Evolutionary conservation across 768 basidiomycete species (phyloP), one percentile per base, ranked within the genome.

Genomic region (Paxillus rubicundulus): DNA sequence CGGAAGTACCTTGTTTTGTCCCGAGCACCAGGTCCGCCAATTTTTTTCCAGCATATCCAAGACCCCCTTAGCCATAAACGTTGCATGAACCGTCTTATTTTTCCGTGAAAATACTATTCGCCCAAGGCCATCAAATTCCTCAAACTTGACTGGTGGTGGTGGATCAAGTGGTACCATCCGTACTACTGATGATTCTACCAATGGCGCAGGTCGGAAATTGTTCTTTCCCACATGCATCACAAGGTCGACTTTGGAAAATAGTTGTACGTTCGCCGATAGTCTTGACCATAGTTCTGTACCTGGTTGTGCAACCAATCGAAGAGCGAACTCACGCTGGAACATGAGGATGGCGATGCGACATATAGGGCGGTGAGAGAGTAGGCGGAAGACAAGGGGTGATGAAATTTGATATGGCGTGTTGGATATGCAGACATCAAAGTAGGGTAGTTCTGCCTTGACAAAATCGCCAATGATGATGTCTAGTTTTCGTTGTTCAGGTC

Each of bases 371-470:
- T 98, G 94, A 2, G 97, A 98, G 45, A 98, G 85, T 32, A 99
- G 82, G 54, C 92, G 90, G 80, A 99, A 99, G 50, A 98, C 88
- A 45, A 99, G 86, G 5, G 95, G 92, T 1, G 97, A 98, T 2
- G 97, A 98, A 62, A 99, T 99, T 70, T 98, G 95, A 71, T 98
- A 99, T 1, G 97, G 97, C 1, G 97, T 99, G 67, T 99, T 99
- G 61, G 92, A 94, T 64, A 99, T 98, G 78, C 96, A 98, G 50
- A 97, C 97, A 70, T 98, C 96, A 55, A 99, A 98, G 72, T 95
- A 98, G 9, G 97, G 97, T 17, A 99, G 76, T 49, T 94, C 91
- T n/a, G 89, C 92, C 72, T 98, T 98, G 65, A 98, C 91, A 66
- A 98, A 98, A 71, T 99, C 97, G 45, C 96, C 97, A 53, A 99